phyloP scores from a whole-genome alignment of 306 rosid genomes.

The Lablab purpureus region DNA sequence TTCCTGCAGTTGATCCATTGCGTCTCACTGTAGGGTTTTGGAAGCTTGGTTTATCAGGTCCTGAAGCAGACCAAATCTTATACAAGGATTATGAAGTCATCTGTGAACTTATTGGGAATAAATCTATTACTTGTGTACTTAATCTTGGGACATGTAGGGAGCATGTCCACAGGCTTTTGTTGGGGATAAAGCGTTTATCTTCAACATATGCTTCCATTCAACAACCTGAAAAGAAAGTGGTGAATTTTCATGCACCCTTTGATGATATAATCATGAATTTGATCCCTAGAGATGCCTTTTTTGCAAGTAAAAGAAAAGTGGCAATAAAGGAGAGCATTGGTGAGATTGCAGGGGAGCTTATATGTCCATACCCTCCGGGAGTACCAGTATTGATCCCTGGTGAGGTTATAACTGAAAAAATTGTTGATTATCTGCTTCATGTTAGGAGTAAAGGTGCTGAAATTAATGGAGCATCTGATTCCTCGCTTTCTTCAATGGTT shows the following conservation, averaged over 20 bases:
- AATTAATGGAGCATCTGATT: conserved; percentile 78
- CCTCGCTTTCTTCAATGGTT: conserved; percentile 65
- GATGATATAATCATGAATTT: conserved; percentile 57
- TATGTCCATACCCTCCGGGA: conserved; percentile 90
- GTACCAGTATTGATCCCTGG: conserved; percentile 84
- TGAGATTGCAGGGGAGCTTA: conserved; percentile 78
- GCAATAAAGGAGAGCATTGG: conserved; percentile 65
- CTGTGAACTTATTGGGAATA: conserved; percentile 80
- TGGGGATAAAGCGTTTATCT: conserved; percentile 64
- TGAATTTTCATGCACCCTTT: conserved; percentile 50
- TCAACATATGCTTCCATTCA: conserved; percentile 40
- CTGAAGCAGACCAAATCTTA: conserved; percentile 72
- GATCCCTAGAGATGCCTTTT: conserved; percentile 92
- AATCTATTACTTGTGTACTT: conserved; percentile 68
- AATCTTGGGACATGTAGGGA: conserved; percentile 76
- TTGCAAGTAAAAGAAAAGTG: conserved; percentile 67
- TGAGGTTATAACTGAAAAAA: conserved; percentile 66
- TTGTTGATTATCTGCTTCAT: conserved; percentile 67
- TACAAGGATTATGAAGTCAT: conserved; percentile 61
- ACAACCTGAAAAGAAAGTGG: conserved; percentile 40
- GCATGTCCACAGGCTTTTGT: conserved; percentile 69
- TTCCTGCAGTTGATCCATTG: conserved; percentile 69
- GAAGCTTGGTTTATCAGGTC: conserved; percentile 86
- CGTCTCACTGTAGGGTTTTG: conserved; percentile 83
- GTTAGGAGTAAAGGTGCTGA: conserved; percentile 63